These are phyloP conservation scores for Auricularia sp. DNA, from an alignment of 768 basidiomycete genomes.

Conservation along the genomic window DNA sequence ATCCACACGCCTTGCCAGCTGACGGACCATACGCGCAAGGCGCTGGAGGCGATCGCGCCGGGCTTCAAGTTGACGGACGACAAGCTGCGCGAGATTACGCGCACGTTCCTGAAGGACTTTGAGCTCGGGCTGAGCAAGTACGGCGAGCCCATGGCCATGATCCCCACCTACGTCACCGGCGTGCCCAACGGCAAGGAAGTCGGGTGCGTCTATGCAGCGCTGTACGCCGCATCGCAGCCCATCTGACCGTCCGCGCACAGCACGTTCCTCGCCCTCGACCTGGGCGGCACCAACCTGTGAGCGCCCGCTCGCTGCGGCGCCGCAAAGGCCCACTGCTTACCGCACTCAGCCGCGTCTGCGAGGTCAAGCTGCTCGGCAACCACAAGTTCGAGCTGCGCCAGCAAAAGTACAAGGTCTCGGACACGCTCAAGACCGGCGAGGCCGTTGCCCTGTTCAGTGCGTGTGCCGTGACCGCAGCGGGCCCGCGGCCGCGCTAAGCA, in stretches of 20 bases:
- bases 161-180: constrained; percentile 92
- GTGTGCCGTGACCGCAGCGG: constrained; percentile 11
- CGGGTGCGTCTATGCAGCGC: constrained; percentile 45
- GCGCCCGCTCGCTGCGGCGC: constrained; percentile 14
- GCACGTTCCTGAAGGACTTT: constrained; percentile 75
- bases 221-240: background rate
- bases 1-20: background rate
- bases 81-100: constrained; percentile 56
- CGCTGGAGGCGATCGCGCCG: constrained; percentile 55
- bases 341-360: constrained; percentile 72
- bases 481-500: constrained; percentile 1
- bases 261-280: constrained; percentile 90
- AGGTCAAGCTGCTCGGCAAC: constrained; percentile 84
- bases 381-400: constrained; percentile 83
- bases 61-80: constrained; percentile 62
- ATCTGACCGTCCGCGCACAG: constrained; percentile 28
- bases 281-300: constrained; percentile 96
- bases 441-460: constrained; percentile 77
- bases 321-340: constrained; percentile 5
- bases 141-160: constrained; percentile 85
- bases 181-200: constrained; percentile 91
- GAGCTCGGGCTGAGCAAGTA: constrained; percentile 61
- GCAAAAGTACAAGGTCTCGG: constrained; percentile 95
- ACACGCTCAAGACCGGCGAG: constrained; percentile 86
- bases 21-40: constrained; percentile 23